These are phyloP conservation scores for Nitzschia palea DNA, from an alignment of 108 stramenopile genomes.

Conservation along the genomic window DNA sequence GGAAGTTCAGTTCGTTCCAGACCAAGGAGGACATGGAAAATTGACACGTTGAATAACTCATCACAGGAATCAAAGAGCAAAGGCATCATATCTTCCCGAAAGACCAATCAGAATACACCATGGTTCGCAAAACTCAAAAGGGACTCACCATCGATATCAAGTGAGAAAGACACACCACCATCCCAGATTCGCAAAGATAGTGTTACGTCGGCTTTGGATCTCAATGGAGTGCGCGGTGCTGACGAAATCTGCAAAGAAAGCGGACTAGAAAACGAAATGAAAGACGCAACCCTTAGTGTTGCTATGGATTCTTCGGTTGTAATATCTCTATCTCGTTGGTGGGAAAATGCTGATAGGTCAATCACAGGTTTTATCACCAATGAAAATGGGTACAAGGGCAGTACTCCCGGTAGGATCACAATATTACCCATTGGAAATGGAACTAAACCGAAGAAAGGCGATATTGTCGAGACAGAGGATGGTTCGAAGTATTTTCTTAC, in stretches of 20 bases:
- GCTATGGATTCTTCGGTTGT: neutral
- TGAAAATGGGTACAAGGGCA: neutral
- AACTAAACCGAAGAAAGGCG: neutral
- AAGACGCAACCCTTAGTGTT: neutral
- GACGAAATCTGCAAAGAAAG: too few species aligned
- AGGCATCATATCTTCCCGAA: neutral
- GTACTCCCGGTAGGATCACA: neutral
- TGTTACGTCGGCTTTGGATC: neutral
- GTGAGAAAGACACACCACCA: neutral
- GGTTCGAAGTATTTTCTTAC: neutral
- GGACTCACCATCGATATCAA: neutral
- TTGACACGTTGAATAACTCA: neutral
- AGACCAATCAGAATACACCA: neutral
- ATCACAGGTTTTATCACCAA: neutral
- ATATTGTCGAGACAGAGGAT: neutral
- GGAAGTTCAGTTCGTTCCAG: neutral
- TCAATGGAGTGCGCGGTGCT: neutral
- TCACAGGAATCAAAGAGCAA: neutral
- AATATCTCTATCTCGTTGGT: neutral
- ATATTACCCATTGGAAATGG: neutral
- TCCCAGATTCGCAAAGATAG: too few species aligned
- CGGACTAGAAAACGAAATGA: neutral
- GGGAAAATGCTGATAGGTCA: neutral
- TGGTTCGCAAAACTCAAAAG: neutral
- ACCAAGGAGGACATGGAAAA: neutral